A percentile compares a stretch with the other conserved stretches of the same genome.
Conservation (phyloP, 164 flowering plant genomes). For the Magnolia changhungtana region DNA sequence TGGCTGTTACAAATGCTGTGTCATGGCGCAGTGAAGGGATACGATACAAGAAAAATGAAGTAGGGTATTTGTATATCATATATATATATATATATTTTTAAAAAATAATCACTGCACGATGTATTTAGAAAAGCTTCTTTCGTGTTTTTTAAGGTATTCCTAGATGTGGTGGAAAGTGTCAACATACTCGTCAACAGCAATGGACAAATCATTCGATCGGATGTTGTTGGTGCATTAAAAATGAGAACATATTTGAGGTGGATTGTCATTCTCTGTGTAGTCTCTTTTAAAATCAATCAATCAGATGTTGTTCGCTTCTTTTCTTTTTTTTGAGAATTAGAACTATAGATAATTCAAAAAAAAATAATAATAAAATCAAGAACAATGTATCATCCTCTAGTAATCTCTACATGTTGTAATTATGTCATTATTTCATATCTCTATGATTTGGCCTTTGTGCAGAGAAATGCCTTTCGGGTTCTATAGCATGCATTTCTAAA, state of each 20-base stretch:
- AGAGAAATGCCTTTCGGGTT: not conserved
- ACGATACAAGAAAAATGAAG: conserved; percentile 95
- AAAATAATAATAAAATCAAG: too few relatives aligned
- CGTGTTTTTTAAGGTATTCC: conserved; percentile 60
- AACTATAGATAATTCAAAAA: too few relatives aligned
- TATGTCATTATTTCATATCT: not conserved
- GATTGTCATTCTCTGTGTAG: not conserved
- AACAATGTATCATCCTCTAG: not conserved
- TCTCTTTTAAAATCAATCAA: not conserved
- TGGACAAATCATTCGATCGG: conserved; percentile 93
- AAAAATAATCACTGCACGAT: not conserved
- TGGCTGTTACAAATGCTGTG: conserved; percentile 99
- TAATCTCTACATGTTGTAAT: not conserved
- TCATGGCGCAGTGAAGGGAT: conserved; percentile 99
- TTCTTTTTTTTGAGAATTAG: not conserved
- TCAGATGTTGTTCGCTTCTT: not conserved
- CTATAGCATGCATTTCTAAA: not conserved
- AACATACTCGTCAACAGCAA: conserved; percentile 98
- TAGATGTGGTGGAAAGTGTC: conserved; percentile 98
- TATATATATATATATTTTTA: not conserved
- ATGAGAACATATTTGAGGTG: conserved; percentile 98
- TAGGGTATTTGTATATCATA: conserved; percentile 20
- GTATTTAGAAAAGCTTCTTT: conserved; percentile 3
- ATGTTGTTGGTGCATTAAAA: conserved; percentile 96
- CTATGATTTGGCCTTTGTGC: not conserved